These are phyloP conservation scores for Fusarium gaditjirri DNA, from an alignment of 2,329 filamentous ascomycete genomes.

Conservation along the genomic window DNA sequence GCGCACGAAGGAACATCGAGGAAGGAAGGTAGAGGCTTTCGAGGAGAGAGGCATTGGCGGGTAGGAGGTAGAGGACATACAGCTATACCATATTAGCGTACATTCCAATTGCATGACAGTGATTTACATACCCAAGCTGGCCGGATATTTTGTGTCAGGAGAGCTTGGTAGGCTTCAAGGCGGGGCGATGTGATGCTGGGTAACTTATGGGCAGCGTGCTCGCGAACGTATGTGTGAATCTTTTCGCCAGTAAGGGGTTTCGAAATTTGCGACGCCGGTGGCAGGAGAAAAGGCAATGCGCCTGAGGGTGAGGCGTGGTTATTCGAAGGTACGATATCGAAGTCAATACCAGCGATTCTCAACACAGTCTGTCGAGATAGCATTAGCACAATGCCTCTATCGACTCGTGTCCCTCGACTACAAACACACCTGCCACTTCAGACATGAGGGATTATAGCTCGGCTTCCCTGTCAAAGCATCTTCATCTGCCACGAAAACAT, in stretches of 20 bases:
- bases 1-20: slow-evolving; percentile 69
- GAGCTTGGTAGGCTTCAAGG: slow-evolving; percentile 79
- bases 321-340: slow-evolving; percentile 76
- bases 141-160: slow-evolving; percentile 81
- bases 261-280: slow-evolving; percentile 51
- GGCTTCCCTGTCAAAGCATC: slow-evolving; percentile 71
- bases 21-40: slow-evolving; percentile 77
- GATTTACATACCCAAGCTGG: slow-evolving; percentile 77
- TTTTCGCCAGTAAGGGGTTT: slow-evolving; percentile 61
- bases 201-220: slow-evolving; percentile 51
- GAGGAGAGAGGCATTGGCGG: slow-evolving; percentile 75
- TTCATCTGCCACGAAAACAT: slow-evolving; percentile 78
- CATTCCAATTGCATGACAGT: background rate
- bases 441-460: slow-evolving; percentile 90
- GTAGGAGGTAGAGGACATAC: slow-evolving; percentile 82
- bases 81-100: slow-evolving; percentile 61
- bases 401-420: background rate
- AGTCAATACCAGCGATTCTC: slow-evolving; percentile 76
- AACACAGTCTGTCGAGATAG: slow-evolving; percentile 74
- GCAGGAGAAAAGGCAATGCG: slow-evolving; percentile 86
- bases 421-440: slow-evolving; percentile 89
- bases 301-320: slow-evolving; percentile 95
- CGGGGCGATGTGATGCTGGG: slow-evolving; percentile 64
- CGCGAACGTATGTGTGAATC: slow-evolving; percentile 74
- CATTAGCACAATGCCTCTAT: background rate